Percentiles rank a stretch among this genome's conserved stretches.
Conservation (phyloP, 371 early-diverging fungal species). For the Mycotypha africana region DNA sequence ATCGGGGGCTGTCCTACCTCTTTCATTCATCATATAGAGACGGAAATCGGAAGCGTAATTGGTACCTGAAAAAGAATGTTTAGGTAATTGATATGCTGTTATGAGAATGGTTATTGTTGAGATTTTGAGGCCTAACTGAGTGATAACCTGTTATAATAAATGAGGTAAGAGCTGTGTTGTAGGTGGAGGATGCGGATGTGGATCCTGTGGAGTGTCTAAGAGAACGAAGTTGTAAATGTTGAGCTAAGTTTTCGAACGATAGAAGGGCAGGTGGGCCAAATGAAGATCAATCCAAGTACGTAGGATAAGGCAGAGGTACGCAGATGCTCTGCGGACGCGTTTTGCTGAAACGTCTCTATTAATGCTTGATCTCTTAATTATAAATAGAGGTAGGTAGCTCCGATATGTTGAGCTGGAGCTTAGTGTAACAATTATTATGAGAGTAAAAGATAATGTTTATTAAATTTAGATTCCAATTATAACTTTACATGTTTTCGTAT, state of each 20-base stretch:
- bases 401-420: neutral
- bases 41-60: neutral
- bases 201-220: neutral
- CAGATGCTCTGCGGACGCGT: constrained; percentile 2
- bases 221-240: neutral
- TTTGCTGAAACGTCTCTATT: neutral
- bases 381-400: neutral
- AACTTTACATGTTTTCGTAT: too few species aligned
- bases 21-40: neutral
- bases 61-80: neutral
- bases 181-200: too few species aligned
- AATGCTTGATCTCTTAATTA: neutral
- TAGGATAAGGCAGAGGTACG: neutral
- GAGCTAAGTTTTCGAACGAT: neutral
- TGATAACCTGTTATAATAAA: neutral
- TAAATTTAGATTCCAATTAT: too few species aligned
- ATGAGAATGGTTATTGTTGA: neutral
- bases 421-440: neutral
- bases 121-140: neutral
- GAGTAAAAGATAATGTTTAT: constrained; percentile 1
- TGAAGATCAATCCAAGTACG: neutral
- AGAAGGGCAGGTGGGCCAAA: too few species aligned
- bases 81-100: neutral
- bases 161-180: too few species aligned
- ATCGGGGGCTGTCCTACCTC: neutral